These are phyloP conservation scores for Pleurotus sapidus DNA, from an alignment of 768 basidiomycete species.

Conservation along the genomic window DNA sequence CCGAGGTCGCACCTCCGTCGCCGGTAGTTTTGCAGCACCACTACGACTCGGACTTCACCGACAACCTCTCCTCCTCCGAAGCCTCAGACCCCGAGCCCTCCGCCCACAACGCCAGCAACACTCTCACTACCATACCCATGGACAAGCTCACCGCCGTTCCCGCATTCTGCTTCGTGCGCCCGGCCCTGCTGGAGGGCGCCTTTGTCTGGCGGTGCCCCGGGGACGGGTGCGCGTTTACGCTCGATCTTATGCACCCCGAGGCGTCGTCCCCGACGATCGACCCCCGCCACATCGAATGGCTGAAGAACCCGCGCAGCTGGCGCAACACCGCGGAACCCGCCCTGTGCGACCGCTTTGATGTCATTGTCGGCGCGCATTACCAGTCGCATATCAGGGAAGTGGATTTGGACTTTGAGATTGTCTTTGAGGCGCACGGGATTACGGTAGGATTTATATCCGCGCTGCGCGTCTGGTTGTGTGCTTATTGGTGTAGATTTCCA, in stretches of 20 bases:
- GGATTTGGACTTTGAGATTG: background rate
- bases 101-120: conserved; percentile 23
- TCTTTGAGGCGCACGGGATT: no score
- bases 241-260: background rate
- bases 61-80: conserved; percentile 39
- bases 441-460: no score
- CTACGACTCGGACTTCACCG: conserved; percentile 59
- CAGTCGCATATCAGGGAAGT: background rate
- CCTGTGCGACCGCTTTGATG: background rate
- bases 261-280: background rate
- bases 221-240: background rate
- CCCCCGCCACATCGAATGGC: background rate
- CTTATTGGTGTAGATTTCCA: no score
- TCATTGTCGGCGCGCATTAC: background rate
- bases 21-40: conserved; percentile 14
- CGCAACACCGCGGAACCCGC: background rate
- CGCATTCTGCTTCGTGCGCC: background rate
- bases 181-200: background rate
- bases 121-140: background rate
- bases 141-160: background rate
- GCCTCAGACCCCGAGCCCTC: conserved; percentile 40
- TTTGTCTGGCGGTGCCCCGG: background rate
- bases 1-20: background rate
- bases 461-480: no score
- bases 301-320: background rate